A percentile compares a stretch with the other conserved stretches of the same genome.
Conservation (phyloP, 2,329 filamentous ascomycete species). For the Trichoderma sp. region DNA sequence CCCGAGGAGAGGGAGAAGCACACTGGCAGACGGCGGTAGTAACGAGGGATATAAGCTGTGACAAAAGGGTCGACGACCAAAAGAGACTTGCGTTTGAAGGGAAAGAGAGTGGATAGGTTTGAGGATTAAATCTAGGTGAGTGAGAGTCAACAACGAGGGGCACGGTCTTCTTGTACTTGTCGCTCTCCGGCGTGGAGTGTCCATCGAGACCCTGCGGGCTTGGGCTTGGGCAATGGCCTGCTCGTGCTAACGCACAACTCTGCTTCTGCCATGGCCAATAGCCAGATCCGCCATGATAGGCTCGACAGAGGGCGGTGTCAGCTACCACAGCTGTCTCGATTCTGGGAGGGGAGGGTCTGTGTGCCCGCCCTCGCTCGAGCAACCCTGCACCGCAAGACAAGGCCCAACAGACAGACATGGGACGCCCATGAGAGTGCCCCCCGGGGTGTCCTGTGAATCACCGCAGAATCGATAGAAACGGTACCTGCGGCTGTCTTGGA, state of each 20-base stretch:
- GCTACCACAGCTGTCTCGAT: slow-evolving; percentile 38
- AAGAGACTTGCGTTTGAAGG: slow-evolving; percentile 32
- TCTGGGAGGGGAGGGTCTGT: slow-evolving; percentile 41
- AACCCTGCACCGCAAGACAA: slow-evolving; percentile 27
- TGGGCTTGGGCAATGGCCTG: slow-evolving; percentile 33
- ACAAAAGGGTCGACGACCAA: slow-evolving; percentile 33
- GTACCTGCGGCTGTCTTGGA: slow-evolving; percentile 39
- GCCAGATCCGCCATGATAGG: slow-evolving; percentile 39
- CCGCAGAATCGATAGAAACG: slow-evolving; percentile 38
- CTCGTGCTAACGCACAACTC: slow-evolving; percentile 37
- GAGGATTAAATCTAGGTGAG: slow-evolving; percentile 33
- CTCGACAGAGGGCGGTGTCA: slow-evolving; percentile 37
- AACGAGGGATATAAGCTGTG: slow-evolving; percentile 35
- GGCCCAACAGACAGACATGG: slow-evolving; percentile 28
- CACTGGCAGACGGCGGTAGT: slow-evolving; percentile 32
- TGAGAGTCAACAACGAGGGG: slow-evolving; percentile 35
- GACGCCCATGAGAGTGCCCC: slow-evolving; percentile 32
- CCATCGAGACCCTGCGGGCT: slow-evolving; percentile 34
- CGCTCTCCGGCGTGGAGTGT: slow-evolving; percentile 31
- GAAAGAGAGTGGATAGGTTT: slow-evolving; percentile 31
- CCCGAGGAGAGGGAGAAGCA: slow-evolving; percentile 33
- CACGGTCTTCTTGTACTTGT: slow-evolving; percentile 40
- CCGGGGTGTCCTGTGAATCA: slow-evolving; percentile 35
- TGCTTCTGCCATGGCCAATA: slow-evolving; percentile 39
- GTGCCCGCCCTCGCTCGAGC: slow-evolving; percentile 37